These are phyloP conservation scores for Saccharomyces hybrid DNA, from an alignment of 1,139 yeast genomes.

Conservation along the genomic window DNA sequence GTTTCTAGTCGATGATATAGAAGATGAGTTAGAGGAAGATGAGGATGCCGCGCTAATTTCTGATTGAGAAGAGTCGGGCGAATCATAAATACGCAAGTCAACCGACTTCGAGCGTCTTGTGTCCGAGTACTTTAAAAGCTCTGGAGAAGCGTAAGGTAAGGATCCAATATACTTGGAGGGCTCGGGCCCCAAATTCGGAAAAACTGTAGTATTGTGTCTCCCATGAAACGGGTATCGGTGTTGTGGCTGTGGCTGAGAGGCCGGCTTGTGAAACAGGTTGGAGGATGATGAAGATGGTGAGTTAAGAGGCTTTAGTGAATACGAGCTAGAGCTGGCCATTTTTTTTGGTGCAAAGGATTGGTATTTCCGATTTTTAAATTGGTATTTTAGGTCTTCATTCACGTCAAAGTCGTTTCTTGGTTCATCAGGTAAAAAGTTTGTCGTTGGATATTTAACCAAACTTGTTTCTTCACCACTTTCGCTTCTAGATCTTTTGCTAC, in stretches of 20 bases:
- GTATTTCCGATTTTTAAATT: neutral
- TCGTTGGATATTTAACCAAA: neutral
- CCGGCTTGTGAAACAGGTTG: neutral
- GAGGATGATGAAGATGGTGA: neutral
- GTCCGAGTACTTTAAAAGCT: slow-evolving; percentile 41
- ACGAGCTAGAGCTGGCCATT: neutral
- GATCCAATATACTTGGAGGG: slow-evolving; percentile 59
- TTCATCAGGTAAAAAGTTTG: neutral
- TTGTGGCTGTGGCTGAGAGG: neutral
- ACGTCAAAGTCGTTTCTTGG: neutral
- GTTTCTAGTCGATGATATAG: neutral
- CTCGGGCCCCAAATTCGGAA: slow-evolving; percentile 8
- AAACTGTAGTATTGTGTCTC: slow-evolving; percentile 8
- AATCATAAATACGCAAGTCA: slow-evolving; percentile 45
- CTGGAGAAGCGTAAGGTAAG: slow-evolving; percentile 89
- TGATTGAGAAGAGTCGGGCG: neutral
- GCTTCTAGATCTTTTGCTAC: slow-evolving; percentile 1
- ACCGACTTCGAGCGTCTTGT: neutral
- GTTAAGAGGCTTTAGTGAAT: neutral
- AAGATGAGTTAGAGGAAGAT: neutral
- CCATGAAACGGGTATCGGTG: neutral
- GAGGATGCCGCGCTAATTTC: neutral
- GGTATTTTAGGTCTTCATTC: neutral
- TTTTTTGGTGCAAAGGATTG: neutral
- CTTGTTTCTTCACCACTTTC: neutral